Percentiles rank a stretch among this genome's conserved stretches.
phyloP scores from a whole-genome alignment of 176 grass and related monocot species.

The Rhipidocladum racemiflorum region DNA sequence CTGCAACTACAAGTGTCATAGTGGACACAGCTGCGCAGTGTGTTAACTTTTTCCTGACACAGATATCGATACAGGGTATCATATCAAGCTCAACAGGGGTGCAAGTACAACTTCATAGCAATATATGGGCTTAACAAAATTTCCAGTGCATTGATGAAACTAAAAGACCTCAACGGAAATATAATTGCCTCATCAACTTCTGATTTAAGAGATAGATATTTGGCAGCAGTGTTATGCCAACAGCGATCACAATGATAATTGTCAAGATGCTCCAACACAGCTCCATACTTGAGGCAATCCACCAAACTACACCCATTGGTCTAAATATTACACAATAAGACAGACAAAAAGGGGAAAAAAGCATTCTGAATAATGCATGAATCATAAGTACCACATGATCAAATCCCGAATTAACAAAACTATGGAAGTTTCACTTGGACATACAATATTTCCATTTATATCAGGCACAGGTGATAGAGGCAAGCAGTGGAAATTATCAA shows the following conservation, averaged over 20 bases:
- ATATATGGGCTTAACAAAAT: not conserved
- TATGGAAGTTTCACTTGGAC: conserved; percentile 42
- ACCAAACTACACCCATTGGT: conserved; percentile 67
- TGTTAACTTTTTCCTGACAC: conserved; percentile 74
- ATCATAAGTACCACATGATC: conserved; percentile 23
- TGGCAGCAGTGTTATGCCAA: conserved; percentile 84
- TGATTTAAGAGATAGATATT: conserved; percentile 55
- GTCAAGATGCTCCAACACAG: conserved; percentile 69
- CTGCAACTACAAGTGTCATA: conserved; percentile 66
- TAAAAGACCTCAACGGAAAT: conserved; percentile 2
- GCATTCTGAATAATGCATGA: conserved; percentile 10
- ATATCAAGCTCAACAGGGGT: conserved; percentile 6
- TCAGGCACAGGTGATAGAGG: conserved; percentile 65
- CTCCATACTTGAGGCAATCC: conserved; percentile 74
- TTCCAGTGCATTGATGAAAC: conserved; percentile 1
- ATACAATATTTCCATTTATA: conserved; percentile 82
- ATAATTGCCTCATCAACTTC: conserved; percentile 64
- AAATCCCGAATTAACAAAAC: conserved; percentile 43
- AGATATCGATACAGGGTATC: not conserved
- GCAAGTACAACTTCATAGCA: conserved; percentile 21
- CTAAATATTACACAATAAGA: conserved; percentile 42
- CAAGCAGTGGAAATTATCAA: conserved; percentile 81
- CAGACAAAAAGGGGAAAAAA: conserved; percentile 25
- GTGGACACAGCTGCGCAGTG: conserved; percentile 57
- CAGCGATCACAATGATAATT: conserved; percentile 71